These are phyloP conservation scores for Fusarium oxysporum DNA, from an alignment of 2,329 filamentous ascomycete species.

Conservation along the genomic window DNA sequence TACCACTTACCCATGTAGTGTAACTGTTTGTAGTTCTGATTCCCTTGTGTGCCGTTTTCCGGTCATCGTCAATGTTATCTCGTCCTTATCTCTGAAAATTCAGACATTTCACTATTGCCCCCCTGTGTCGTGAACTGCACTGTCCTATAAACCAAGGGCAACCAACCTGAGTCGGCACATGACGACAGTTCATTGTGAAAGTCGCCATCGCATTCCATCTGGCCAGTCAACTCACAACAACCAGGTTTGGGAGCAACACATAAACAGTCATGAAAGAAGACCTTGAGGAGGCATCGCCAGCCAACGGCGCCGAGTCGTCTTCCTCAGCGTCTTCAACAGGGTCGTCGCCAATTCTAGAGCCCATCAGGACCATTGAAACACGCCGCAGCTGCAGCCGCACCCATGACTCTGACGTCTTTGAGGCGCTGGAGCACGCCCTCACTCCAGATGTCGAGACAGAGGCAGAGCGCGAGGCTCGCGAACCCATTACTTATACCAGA, in stretches of 20 bases:
- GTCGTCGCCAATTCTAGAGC: slow-evolving; percentile 41
- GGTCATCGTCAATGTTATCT: slow-evolving; percentile 1
- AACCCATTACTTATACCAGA: slow-evolving; percentile 59
- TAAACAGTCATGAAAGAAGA: slow-evolving; percentile 34
- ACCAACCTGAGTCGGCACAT: slow-evolving; percentile 1
- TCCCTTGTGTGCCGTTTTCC: slow-evolving; percentile 22
- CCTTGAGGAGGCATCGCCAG: slow-evolving; percentile 36
- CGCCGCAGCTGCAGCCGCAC: slow-evolving; percentile 37
- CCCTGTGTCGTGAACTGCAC: background rate
- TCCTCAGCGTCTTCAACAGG: slow-evolving; percentile 27
- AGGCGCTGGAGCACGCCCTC: slow-evolving; percentile 54
- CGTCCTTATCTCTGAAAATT: background rate
- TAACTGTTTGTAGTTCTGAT: slow-evolving; percentile 4
- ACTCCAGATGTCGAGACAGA: slow-evolving; percentile 54
- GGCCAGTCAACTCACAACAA: background rate
- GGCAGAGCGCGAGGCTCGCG: slow-evolving; percentile 53
- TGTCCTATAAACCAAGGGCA: background rate
- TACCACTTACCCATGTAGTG: slow-evolving; percentile 15
- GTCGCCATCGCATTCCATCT: slow-evolving; percentile 3
- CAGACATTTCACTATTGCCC: background rate
- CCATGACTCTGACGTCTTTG: slow-evolving; percentile 46
- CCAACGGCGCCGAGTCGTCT: slow-evolving; percentile 24
- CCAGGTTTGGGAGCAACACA: background rate
- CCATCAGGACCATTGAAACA: slow-evolving; percentile 42
- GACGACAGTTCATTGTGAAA: slow-evolving; percentile 21